These are phyloP conservation scores for Reutealis trisperma DNA, from an alignment of 345 rosid species.

Conservation along the genomic window DNA sequence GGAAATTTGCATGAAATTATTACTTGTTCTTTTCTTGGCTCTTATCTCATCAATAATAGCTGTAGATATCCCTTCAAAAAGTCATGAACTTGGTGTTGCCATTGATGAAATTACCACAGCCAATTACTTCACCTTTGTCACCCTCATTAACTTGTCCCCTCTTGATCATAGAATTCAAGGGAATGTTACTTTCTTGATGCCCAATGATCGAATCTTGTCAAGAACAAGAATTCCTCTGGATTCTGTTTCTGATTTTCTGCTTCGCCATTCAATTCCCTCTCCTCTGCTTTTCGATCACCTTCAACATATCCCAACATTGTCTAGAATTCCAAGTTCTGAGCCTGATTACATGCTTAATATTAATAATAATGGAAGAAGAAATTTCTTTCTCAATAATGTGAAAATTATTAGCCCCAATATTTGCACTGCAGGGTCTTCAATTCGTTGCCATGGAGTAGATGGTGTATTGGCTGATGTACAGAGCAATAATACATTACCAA, in stretches of 20 bases:
- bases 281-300: slow-evolving; percentile 69
- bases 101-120: slow-evolving; percentile 74
- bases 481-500: slow-evolving; percentile 15
- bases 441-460: slow-evolving; percentile 77
- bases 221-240: slow-evolving; percentile 27
- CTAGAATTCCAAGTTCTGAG: slow-evolving; percentile 52
- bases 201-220: slow-evolving; percentile 57
- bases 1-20: slow-evolving; percentile 20
- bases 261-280: slow-evolving; percentile 72
- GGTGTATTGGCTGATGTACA: slow-evolving; percentile 38
- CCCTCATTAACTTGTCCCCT: slow-evolving; percentile 68
- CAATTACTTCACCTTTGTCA: slow-evolving; percentile 63
- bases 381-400: slow-evolving; percentile 58
- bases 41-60: neutral
- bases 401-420: slow-evolving; percentile 58
- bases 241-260: slow-evolving; percentile 51
- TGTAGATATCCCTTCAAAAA: slow-evolving; percentile 3
- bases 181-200: slow-evolving; percentile 79
- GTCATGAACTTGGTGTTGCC: slow-evolving; percentile 48
- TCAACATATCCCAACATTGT: slow-evolving; percentile 55
- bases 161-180: slow-evolving; percentile 19
- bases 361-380: slow-evolving; percentile 52
- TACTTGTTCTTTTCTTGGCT: slow-evolving; percentile 10
- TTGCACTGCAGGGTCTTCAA: slow-evolving; percentile 58
- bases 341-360: slow-evolving; percentile 50